Percentiles rank a stretch among this genome's conserved stretches.
These are phyloP conservation scores for Pseudopediastrum boryanum DNA, from an alignment of 139 green algal genomes.

Conservation along the genomic window DNA sequence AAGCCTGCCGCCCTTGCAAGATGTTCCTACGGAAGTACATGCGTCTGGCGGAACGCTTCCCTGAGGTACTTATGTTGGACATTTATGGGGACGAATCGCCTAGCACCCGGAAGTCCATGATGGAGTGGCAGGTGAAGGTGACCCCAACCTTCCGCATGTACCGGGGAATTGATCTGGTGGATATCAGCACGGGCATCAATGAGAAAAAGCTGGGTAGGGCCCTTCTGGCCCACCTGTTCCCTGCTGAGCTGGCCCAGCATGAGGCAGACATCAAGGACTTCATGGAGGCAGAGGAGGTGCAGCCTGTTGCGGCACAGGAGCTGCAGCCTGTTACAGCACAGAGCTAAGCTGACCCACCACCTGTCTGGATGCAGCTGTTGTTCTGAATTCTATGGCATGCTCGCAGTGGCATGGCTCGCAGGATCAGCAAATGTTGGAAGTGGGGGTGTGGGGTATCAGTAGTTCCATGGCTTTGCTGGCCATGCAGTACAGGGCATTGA, in stretches of 20 bases:
- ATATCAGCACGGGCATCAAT: conserved; percentile 59
- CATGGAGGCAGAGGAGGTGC: conserved; percentile 21
- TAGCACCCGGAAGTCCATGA: conserved; percentile 69
- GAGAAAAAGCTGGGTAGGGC: conserved; percentile 60
- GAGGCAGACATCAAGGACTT: conserved; percentile 39
- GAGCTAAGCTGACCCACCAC: too few relatives aligned
- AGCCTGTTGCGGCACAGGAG: background rate
- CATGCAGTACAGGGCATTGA: too few relatives aligned
- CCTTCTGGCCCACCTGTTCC: conserved; percentile 38
- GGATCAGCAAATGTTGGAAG: too few relatives aligned
- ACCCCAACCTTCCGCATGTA: conserved; percentile 80
- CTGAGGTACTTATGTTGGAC: conserved; percentile 54
- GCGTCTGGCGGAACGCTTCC: conserved; percentile 29
- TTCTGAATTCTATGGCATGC: too few relatives aligned
- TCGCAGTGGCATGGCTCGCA: too few relatives aligned
- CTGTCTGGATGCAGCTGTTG: too few relatives aligned
- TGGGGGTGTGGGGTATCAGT: too few relatives aligned
- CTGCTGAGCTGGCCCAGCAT: conserved; percentile 24
- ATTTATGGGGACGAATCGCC: conserved; percentile 66
- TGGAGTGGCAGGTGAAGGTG: conserved; percentile 43
- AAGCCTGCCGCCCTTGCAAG: conserved; percentile 77
- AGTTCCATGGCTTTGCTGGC: too few relatives aligned
- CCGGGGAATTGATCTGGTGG: conserved; percentile 45
- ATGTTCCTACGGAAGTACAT: conserved; percentile 59
- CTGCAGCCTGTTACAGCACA: background rate